Conservation (phyloP, 306 rosid genomes). For the Sindora glabra region DNA sequence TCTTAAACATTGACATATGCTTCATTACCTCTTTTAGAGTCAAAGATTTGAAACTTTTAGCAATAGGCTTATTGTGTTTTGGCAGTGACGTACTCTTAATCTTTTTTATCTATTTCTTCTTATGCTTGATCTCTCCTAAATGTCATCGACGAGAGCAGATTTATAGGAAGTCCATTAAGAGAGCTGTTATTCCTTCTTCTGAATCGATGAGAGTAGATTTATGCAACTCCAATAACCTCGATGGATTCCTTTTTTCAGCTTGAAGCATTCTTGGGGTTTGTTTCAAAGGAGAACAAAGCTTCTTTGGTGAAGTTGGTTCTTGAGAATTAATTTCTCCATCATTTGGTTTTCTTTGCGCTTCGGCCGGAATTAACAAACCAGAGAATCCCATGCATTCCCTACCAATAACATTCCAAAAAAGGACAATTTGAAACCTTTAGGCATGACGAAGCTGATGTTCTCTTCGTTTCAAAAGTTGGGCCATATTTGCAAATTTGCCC, state of each 20-base stretch:
- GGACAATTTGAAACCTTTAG: no score
- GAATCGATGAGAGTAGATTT: conserved; percentile 16
- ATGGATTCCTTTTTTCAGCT: conserved; percentile 2
- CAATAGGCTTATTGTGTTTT: not conserved
- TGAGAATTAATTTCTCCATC: conserved; percentile 24
- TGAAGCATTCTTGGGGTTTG: conserved; percentile 11
- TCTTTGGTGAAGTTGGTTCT: conserved; percentile 88
- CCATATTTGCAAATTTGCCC: no score
- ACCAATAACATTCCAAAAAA: no score
- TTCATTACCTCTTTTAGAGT: conserved; percentile 26
- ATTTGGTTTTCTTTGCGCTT: conserved; percentile 42
- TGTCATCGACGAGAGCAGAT: no score
- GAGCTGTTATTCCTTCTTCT: conserved; percentile 15
- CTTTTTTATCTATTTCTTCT: conserved; percentile 47
- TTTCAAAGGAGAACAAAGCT: conserved; percentile 48
- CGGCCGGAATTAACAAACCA: conserved; percentile 43
- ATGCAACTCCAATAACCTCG: not conserved
- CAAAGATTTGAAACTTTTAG: not conserved
- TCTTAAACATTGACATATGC: conserved; percentile 29
- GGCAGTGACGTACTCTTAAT: not conserved
- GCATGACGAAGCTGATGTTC: no score
- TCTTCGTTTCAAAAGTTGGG: no score
- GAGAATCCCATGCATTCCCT: no score
- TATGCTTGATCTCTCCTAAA: conserved; percentile 93
- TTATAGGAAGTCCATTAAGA: conserved; percentile 3